Evolutionary conservation across 352 stramenopile species (phyloP).

Genomic region (Pseudoperonospora humuli): DNA sequence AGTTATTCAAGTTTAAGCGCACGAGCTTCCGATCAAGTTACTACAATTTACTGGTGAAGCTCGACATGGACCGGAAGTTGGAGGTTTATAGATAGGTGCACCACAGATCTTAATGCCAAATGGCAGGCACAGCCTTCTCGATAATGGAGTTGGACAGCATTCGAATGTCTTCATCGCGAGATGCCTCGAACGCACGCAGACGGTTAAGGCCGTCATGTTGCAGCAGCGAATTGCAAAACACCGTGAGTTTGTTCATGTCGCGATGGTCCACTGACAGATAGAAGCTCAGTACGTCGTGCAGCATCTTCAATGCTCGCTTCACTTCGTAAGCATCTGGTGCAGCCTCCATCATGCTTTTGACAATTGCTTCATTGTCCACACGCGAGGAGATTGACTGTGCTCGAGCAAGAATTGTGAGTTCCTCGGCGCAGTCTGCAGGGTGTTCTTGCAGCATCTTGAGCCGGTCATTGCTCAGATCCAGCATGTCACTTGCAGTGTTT

Average conservation of each 20-base stretch:
- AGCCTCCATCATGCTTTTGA: conserved; percentile 9
- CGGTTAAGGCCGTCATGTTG: conserved; percentile 64
- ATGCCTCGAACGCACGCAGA: conserved; percentile 47
- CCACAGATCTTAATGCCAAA: conserved; percentile 48
- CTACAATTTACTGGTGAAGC: conserved; percentile 8
- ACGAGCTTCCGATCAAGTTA: conserved; percentile 5
- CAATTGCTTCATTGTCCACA: conserved; percentile 1
- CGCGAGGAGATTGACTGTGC: conserved; percentile 12
- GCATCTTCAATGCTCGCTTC: conserved; percentile 42
- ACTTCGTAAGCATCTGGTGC: conserved; percentile 25
- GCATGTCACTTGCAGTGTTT: conserved; percentile 15
- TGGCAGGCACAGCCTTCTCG: conserved; percentile 71
- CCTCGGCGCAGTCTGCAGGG: conserved; percentile 46
- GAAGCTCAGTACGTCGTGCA: conserved; percentile 65
- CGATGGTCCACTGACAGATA: conserved; percentile 62
- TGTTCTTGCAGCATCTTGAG: conserved; percentile 52
- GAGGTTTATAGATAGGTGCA: conserved; percentile 14
- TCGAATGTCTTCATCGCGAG: conserved; percentile 43
- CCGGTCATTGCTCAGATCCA: conserved; percentile 38
- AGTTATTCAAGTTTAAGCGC: conserved; percentile 8
- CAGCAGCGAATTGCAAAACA: conserved; percentile 79
- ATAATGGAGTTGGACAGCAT: conserved; percentile 64
- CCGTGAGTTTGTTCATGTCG: conserved; percentile 73
- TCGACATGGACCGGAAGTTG: conserved; percentile 3
- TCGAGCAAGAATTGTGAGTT: conserved; percentile 41